Evolutionary conservation across 2,329 filamentous ascomycete species (phyloP), one percentile per base, ranked within the genome.

Genomic region (Fusarium liriodendri): DNA sequence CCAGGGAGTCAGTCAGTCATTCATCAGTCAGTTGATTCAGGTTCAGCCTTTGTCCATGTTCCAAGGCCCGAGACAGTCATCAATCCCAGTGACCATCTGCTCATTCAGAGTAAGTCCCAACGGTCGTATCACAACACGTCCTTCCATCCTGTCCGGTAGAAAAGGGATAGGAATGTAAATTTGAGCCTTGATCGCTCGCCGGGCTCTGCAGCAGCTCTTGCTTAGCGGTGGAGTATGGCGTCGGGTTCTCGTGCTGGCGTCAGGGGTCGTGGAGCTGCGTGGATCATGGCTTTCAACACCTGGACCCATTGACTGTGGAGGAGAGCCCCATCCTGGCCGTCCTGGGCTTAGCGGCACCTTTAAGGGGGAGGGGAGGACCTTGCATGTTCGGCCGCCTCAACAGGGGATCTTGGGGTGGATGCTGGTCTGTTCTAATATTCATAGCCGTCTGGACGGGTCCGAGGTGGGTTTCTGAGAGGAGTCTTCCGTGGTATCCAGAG

Each of bases 131-230:
- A 52, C 45, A 64, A 64, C 55, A 57, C 45, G 16, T n/a, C 33
- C 25, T 37, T 35, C 50, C 37, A 32, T 54, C 47, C 22, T 60
- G 47, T 40, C 60, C 33, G 22, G 57, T 50, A 37, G 47, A 74
- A 68, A 63, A 38, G 14, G 58, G 62, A 64, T 57, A 63, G 32
- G 59, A 64, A 67, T 62, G 66, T 64, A 75, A 73, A 73, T 68
- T 75, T 71, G 63, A 74, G 70, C 72, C 71, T 64, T 73, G 64
- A 67, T 76, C 60, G 58, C 62, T 62, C 42, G 40, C 72, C 42
- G 64, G 66, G 64, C 58, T 59, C 65, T 54, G 55, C 47, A 64
- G 50, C 64, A 65, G 38, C 64, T 54, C 38, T 64, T 45, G 45
- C 42, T 55, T 70, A 62, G 61, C 33, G 64, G 67, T 71, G 63